These are phyloP conservation scores for Gomphus bonarii DNA, from an alignment of 1,284 basidiomycete genomes.

Conservation along the genomic window DNA sequence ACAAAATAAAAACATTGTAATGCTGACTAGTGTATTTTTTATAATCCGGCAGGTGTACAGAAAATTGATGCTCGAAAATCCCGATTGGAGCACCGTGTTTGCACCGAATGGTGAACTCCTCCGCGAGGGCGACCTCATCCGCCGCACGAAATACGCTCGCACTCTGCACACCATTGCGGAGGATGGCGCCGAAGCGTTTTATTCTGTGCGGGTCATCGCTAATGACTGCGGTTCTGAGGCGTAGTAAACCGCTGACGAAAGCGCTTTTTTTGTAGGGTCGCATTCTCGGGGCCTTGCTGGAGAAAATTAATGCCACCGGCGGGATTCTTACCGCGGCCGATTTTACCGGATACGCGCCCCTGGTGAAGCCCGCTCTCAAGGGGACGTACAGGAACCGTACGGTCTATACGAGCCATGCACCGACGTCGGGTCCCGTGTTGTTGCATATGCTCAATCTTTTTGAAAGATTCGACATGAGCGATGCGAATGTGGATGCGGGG, in stretches of 20 bases:
- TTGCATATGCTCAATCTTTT: conserved; percentile 74
- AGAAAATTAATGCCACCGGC: conserved; percentile 59
- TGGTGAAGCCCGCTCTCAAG: conserved; percentile 63
- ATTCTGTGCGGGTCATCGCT: conserved; percentile 36
- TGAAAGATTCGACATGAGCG: conserved; percentile 44
- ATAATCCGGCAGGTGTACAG: conserved; percentile 32
- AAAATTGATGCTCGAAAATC: conserved; percentile 60
- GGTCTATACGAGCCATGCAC: conserved; percentile 78
- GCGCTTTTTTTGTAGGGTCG: conserved; percentile 37
- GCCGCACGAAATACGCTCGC: conserved; percentile 55
- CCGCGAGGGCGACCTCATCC: conserved; percentile 65
- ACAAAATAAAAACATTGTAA: background rate
- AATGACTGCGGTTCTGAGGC: conserved; percentile 13
- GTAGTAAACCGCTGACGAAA: conserved; percentile 11
- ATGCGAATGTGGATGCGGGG: conserved; percentile 34
- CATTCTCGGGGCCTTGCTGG: conserved; percentile 65
- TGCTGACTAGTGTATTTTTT: background rate
- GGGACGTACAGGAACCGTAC: conserved; percentile 70
- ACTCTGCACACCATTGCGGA: conserved; percentile 58
- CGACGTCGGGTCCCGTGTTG: conserved; percentile 73
- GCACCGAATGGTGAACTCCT: conserved; percentile 67
- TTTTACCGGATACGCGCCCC: conserved; percentile 59
- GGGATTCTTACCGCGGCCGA: conserved; percentile 72
- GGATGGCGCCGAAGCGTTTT: conserved; percentile 65
- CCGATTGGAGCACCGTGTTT: conserved; percentile 75